A percentile compares a stretch with the other conserved stretches of the same genome.
Conservation (phyloP, 495 filamentous ascomycete species). For the Penicillium silybi region DNA sequence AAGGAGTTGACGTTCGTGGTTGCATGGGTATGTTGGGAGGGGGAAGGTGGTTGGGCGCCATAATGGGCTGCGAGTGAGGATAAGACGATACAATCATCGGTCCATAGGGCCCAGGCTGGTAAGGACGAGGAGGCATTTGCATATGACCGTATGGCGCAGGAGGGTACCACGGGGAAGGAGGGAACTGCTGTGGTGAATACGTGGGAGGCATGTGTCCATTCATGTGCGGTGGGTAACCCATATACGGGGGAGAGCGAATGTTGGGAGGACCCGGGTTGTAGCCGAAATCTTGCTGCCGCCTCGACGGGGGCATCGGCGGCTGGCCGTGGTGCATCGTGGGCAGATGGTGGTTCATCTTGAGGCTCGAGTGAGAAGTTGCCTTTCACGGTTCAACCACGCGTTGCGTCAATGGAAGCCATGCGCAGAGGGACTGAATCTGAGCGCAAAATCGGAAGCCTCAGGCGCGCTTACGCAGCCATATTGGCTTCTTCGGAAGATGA, state of each 20-base stretch:
- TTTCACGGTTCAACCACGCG: conserved; percentile 39
- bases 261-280: conserved; percentile 44
- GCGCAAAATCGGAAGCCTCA: conserved; percentile 17
- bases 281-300: conserved; percentile 47
- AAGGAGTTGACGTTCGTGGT: conserved; percentile 39
- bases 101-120: conserved; percentile 36
- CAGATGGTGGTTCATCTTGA: conserved; percentile 55
- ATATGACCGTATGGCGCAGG: conserved; percentile 39
- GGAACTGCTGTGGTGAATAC: conserved; percentile 43
- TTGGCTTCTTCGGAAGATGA: conserved; percentile 18
- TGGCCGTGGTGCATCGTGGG: conserved; percentile 53
- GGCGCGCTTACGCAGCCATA: conserved; percentile 38
- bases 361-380: conserved; percentile 34
- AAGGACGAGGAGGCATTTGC: conserved; percentile 40
- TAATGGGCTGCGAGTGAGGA: conserved; percentile 40
- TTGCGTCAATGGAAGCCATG: conserved; percentile 47
- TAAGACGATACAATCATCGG: conserved; percentile 51
- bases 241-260: conserved; percentile 45
- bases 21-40: conserved; percentile 36
- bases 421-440: conserved; percentile 24
- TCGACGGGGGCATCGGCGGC: conserved; percentile 47
- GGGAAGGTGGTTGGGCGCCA: conserved; percentile 38
- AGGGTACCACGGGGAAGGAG: conserved; percentile 44
- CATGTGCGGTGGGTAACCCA: conserved; percentile 45
- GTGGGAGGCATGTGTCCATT: conserved; percentile 42